Conservation (phyloP, 768 basidiomycete genomes). For the Lentinula boryana region DNA sequence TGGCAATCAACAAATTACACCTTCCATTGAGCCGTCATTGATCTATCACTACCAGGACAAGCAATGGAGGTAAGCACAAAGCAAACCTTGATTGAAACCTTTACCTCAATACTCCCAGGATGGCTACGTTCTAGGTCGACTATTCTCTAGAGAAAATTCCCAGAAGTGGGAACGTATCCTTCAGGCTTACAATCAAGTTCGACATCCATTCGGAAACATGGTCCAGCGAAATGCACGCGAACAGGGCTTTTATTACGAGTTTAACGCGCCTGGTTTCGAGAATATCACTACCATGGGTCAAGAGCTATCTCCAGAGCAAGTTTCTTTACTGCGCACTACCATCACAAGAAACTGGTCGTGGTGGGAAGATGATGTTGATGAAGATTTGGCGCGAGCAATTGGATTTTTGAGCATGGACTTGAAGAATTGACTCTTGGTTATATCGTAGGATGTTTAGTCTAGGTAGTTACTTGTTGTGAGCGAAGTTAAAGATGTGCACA, state of each 20-base stretch:
- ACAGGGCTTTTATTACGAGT: slow-evolving; percentile 5
- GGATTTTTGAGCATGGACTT: neutral
- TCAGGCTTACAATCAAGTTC: slow-evolving; percentile 20
- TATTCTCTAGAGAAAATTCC: slow-evolving; percentile 15
- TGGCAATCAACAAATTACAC: neutral
- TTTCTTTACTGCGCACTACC: neutral
- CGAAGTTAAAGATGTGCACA: too few relatives aligned
- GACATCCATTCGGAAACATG: slow-evolving; percentile 21
- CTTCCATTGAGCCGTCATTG: too few relatives aligned
- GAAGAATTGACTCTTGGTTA: neutral
- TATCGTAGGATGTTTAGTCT: neutral
- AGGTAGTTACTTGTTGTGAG: too few relatives aligned
- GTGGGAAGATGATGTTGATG: slow-evolving; percentile 1
- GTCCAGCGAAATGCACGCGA: slow-evolving; percentile 1
- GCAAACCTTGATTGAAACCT: too few relatives aligned
- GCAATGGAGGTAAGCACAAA: slow-evolving; percentile 19
- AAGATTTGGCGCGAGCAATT: neutral
- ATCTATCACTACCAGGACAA: slow-evolving; percentile 12
- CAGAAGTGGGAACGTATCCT: slow-evolving; percentile 16
- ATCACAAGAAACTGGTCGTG: slow-evolving; percentile 2
- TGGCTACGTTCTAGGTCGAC: slow-evolving; percentile 25
- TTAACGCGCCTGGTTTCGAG: slow-evolving; percentile 5
- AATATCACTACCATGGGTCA: slow-evolving; percentile 7
- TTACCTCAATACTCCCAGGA: slow-evolving; percentile 18
- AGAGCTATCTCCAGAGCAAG: neutral